Conservation (phyloP, 2,329 filamentous ascomycete species). For the Chaetomium sp. region DNA sequence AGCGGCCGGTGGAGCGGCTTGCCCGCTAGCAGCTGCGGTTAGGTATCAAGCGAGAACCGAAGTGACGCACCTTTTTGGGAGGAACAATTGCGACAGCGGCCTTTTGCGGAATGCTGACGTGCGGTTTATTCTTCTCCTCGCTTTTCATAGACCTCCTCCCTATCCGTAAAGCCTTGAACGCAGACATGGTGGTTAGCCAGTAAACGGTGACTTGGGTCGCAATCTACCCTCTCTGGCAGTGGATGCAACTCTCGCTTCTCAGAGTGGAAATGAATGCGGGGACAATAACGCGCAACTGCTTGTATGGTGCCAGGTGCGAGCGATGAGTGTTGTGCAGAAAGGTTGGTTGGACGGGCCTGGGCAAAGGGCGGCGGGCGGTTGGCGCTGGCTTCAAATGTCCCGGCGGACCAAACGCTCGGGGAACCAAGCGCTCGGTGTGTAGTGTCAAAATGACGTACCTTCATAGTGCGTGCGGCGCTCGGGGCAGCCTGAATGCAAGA, state of each 20-base stretch:
- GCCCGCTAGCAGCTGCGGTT: neutral
- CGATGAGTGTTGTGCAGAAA: conserved; percentile 7
- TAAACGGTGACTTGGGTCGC: neutral
- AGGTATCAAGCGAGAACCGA: conserved; percentile 13
- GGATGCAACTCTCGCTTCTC: neutral
- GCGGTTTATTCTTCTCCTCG: conserved; percentile 75
- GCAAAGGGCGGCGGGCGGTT: conserved; percentile 16
- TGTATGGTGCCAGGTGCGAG: conserved; percentile 15
- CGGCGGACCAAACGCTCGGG: conserved; percentile 4
- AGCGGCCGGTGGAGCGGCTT: conserved; percentile 21
- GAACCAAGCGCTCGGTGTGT: too few relatives aligned
- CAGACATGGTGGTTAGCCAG: conserved; percentile 49
- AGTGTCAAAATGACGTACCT: conserved; percentile 36
- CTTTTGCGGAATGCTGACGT: conserved; percentile 79
- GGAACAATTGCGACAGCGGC: conserved; percentile 86
- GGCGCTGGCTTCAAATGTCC: conserved; percentile 18
- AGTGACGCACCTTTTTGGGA: conserved; percentile 79
- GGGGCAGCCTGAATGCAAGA: conserved; percentile 7
- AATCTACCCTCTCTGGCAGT: neutral
- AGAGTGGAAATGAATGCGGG: conserved; percentile 3
- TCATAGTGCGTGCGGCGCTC: conserved; percentile 33
- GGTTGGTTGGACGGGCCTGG: conserved; percentile 13
- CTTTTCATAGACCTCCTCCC: conserved; percentile 82
- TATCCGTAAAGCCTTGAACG: conserved; percentile 62
- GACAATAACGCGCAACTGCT: conserved; percentile 3